These are phyloP conservation scores for Sporothrix protearum DNA, from an alignment of 2,329 filamentous ascomycete genomes.

Conservation along the genomic window DNA sequence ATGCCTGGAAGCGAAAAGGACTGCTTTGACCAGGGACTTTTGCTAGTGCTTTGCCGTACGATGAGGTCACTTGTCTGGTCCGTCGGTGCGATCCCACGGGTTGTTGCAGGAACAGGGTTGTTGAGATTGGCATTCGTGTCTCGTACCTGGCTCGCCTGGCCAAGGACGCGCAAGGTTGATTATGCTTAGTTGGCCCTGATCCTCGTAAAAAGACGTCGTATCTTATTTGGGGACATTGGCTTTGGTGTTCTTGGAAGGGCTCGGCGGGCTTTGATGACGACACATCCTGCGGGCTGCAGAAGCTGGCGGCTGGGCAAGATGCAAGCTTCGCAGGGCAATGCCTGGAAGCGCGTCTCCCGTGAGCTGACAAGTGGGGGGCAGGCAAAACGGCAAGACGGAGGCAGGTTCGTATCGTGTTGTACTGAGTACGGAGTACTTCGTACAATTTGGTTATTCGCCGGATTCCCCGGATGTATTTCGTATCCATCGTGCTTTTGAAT, in stretches of 20 bases:
- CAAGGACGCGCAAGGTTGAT: background rate
- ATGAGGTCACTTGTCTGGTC: conserved; percentile 7
- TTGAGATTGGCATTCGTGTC: background rate
- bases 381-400: background rate
- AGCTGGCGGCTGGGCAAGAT: conserved; percentile 1
- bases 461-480: background rate
- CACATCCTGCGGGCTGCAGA: background rate
- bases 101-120: background rate
- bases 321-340: background rate
- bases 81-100: background rate
- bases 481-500: background rate
- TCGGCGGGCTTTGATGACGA: background rate
- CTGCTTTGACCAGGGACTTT: background rate
- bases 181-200: background rate
- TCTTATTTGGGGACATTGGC: background rate
- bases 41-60: background rate
- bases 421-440: background rate
- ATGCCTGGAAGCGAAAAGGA: background rate
- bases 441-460: background rate
- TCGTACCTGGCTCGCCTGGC: background rate
- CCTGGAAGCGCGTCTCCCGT: background rate
- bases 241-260: background rate
- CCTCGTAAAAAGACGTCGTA: background rate
- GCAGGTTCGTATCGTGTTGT: background rate
- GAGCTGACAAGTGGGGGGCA: background rate